Percentiles rank a stretch among this genome's conserved stretches.
phyloP scores from a whole-genome alignment of 805 yeast species.

The Ogataea henricii region DNA sequence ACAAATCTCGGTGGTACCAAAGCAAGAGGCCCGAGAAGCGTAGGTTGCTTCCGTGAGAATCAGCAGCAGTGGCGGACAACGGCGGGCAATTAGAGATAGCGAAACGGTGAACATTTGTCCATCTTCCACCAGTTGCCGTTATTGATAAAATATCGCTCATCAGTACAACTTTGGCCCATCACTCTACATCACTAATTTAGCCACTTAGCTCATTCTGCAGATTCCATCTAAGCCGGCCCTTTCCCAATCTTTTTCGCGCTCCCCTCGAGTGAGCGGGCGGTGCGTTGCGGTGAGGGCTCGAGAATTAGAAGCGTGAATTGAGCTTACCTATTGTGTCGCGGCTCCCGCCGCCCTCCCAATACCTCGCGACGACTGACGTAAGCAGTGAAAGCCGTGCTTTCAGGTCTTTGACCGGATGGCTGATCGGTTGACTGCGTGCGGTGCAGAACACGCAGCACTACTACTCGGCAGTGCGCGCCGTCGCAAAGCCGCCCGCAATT shows the following conservation, averaged over 20 bases:
- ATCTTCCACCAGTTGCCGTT: too few relatives aligned
- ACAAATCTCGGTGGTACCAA: constrained; percentile 8
- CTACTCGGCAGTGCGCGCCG: not conserved
- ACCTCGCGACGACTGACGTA: not conserved
- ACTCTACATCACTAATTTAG: too few relatives aligned
- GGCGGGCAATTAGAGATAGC: too few relatives aligned
- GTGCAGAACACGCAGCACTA: not conserved
- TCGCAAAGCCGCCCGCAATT: not conserved
- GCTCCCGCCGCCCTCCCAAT: too few relatives aligned
- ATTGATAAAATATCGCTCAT: too few relatives aligned
- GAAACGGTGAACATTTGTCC: too few relatives aligned
- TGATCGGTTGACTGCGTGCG: not conserved
- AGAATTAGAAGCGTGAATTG: not conserved
- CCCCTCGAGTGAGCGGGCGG: not conserved
- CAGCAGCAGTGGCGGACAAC: not conserved
- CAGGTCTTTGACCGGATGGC: too few relatives aligned
- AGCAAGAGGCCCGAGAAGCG: not conserved
- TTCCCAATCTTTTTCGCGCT: not conserved
- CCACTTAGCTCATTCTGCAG: too few relatives aligned
- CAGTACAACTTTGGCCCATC: too few relatives aligned
- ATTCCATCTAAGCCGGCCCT: too few relatives aligned
- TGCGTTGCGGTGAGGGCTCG: not conserved
- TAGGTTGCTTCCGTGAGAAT: not conserved
- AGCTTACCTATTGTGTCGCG: too few relatives aligned
- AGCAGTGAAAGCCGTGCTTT: not conserved